phyloP scores from a whole-genome alignment of 2,329 filamentous ascomycete genomes.

The Cercospora sesami region DNA sequence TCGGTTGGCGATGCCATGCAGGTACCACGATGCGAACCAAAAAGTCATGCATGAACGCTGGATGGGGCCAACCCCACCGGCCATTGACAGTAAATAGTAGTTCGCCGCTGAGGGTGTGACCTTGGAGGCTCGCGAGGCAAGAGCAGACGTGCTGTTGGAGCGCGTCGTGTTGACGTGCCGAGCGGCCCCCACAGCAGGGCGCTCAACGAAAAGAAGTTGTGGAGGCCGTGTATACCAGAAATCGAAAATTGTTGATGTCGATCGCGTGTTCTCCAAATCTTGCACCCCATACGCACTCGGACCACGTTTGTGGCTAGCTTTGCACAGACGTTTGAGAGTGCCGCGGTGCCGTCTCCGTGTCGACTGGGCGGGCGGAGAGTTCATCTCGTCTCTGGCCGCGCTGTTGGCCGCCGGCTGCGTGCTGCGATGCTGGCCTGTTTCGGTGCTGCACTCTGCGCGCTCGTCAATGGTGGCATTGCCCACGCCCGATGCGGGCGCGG shows the following conservation, averaged over 20 bases:
- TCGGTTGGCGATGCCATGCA: slow-evolving; percentile 3
- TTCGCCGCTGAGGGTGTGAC: background rate
- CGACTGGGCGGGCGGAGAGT: background rate
- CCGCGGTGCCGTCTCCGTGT: background rate
- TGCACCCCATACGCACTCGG: background rate
- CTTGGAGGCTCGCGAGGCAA: background rate
- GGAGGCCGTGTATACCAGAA: background rate
- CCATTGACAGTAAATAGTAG: background rate
- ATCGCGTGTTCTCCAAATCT: slow-evolving; percentile 5
- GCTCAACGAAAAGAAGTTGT: background rate
- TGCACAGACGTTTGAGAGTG: background rate
- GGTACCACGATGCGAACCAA: slow-evolving; percentile 1
- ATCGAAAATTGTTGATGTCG: background rate
- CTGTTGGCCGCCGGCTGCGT: background rate
- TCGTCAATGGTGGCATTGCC: background rate
- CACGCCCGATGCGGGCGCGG: background rate
- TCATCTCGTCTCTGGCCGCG: background rate
- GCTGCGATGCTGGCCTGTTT: background rate
- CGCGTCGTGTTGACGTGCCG: background rate
- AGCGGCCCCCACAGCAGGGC: background rate
- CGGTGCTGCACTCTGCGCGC: background rate
- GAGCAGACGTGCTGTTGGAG: background rate
- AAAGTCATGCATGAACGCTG: background rate
- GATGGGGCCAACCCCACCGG: background rate
- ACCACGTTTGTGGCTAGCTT: background rate